Evolutionary conservation across 2,329 filamentous ascomycete species (phyloP), one percentile per base, ranked within the genome.

Genomic region (Ophiosphaerella herpotricha): DNA sequence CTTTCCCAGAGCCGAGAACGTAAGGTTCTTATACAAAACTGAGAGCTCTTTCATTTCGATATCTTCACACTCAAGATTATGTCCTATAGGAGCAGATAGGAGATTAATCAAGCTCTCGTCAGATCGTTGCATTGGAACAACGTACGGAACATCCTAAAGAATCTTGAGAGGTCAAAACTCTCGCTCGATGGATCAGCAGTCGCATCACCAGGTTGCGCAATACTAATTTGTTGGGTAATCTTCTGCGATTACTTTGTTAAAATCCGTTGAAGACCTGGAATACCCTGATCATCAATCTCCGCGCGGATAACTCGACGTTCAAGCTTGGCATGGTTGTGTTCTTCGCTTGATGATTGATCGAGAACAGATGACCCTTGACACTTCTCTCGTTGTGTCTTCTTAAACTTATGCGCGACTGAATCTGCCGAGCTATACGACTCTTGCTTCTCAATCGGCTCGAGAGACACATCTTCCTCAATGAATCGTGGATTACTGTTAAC

Each of bases 1-100:
- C 85, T 2, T 82, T 79, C 0, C 86, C 87, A 0, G 85, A 85
- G 0, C 88, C 88, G 5, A 79, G 85, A 0, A 91, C 85, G 48
- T 82, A 31, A 90, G 78, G 43, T 88, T 78, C 52, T 83, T 83
- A 73, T 85, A 89, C 0, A 82, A 80, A 6, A 90, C 77, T 3
- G 86, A 85, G 0, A 85, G 81, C 6, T 76, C 75, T 57, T 75
- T 80, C 53, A 75, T 72, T 50, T 77, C 78, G 39, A 86, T 74
- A 0, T 82, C 81, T 49, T 87, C 82, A 14, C 78, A 78, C 32
- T 83, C 77, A 32, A 86, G 68, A 29, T 80, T 58, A 40, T 75
- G 74, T 56, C 82, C 39, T 42, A 9, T 9, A n/a, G 4, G 23
- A 29, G 26, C 7, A 29, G 26, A 11, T 8, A 11, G 11, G 26